Evolutionary conservation across 768 basidiomycete genomes (phyloP), one percentile per base, ranked within the genome.

Genomic region (Serpula lacrymans): DNA sequence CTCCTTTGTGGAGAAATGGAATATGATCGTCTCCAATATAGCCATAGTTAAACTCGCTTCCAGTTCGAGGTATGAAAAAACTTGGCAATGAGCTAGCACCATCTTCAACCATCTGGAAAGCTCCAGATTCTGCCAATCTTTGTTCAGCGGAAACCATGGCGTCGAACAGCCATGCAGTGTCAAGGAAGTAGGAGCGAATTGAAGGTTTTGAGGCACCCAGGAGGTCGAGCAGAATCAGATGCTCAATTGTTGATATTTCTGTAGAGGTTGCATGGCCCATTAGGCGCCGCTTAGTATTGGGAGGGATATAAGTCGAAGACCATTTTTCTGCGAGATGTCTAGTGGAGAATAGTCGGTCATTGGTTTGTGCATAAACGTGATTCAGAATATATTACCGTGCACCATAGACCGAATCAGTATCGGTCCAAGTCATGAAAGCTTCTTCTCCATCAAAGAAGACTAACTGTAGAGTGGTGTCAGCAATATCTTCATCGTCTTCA

Each of bases 371-470:
- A 35, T 14, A 16, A 6, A 39, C 18, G 14, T 8, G 8, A 12
- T 11, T 7, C 12, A 41, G 17, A 20, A 34, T 21, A 33, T 34
- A n/a, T 41, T 53, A 91, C 94, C 89, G 80, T 28, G 95, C 84
- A n/a, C 95, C 95, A 57, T 99, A 99, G 30, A 91, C 82, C 1
- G 90, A 94, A 62, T 99, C 95, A 2, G 76, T 80, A 22, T 72
- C 75, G 2, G 90, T 91, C 95, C 95, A 99, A 20, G 77, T 70
- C 34, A 79, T 71, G 62, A 95, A 97, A 1, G 96, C 96, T 62
- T 98, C 96, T 63, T 99, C 96, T 3, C 96, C 96, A 53, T 99
- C 96, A 43, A 99, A 95, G 59, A 98, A 95, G 8, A 99, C 73
- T 7, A 98, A 68, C 57, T 96, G 92, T 7, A 99, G 63, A 3